Conservation (phyloP, 1,284 basidiomycete genomes). For the Puccinia horiana region DNA sequence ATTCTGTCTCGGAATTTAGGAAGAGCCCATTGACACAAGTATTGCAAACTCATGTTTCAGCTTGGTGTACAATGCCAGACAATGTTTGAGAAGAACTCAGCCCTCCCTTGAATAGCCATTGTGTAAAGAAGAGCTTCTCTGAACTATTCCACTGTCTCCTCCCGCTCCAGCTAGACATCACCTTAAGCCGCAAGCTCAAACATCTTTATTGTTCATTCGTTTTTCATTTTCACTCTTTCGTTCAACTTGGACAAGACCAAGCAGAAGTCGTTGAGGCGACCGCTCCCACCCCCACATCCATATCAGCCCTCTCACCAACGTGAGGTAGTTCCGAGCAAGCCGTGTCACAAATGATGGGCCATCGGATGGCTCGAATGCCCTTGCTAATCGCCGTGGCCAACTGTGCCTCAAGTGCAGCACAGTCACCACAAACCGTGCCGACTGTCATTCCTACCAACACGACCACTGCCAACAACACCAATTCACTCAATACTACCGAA, state of each 20-base stretch:
- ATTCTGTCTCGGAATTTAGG: background rate
- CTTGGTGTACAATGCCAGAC: background rate
- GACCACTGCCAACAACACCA: background rate
- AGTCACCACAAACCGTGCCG: background rate
- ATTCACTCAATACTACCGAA: background rate
- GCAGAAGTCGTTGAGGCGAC: background rate
- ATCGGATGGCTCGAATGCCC: slow-evolving; percentile 20
- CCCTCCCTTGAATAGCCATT: background rate
- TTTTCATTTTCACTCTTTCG: slow-evolving; percentile 1
- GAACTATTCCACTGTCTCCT: too few relatives aligned
- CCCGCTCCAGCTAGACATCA: background rate
- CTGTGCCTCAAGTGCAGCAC: background rate
- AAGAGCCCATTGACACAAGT: slow-evolving; percentile 16
- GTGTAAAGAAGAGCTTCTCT: background rate
- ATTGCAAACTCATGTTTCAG: background rate
- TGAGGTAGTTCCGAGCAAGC: background rate
- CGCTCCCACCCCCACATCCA: background rate
- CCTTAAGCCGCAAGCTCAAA: background rate
- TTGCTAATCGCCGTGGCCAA: slow-evolving; percentile 2
- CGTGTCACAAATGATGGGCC: background rate
- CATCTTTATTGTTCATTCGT: background rate
- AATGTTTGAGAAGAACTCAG: background rate
- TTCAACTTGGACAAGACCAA: background rate
- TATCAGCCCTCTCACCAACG: background rate
- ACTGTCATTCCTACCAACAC: background rate